Evolutionary conservation across 1,284 basidiomycete genomes (phyloP), one percentile per base, ranked within the genome.

Genomic region (Volvariella volvacea): DNA sequence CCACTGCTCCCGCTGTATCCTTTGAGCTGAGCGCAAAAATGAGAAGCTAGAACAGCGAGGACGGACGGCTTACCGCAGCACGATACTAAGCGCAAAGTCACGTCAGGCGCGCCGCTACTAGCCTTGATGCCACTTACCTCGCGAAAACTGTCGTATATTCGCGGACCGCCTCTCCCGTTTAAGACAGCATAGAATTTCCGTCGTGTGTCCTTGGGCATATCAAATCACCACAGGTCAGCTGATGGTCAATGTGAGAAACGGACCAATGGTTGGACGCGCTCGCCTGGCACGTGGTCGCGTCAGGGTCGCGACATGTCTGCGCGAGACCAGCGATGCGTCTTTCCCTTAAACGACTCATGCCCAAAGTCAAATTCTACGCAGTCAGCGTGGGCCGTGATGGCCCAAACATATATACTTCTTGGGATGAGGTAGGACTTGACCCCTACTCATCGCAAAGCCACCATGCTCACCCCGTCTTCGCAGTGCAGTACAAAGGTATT

Each of bases 321-420:
- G 25, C 25, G n/a, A n/a, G n/a, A n/a, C n/a, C n/a, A n/a, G n/a
- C n/a, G n/a, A n/a, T n/a, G n/a, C n/a, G n/a, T n/a, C n/a, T n/a
- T n/a, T n/a, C n/a, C n/a, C n/a, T n/a, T n/a, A n/a, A n/a, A n/a
- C n/a, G 17, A 22, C 41, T 8, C 1, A 55, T 55, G 54, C 51
- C 52, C 25, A 66, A 62, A 45, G 46, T 54, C 19, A 81, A 79
- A 50, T 80, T 61, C 47, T 83, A 81, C 41, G 80, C 80, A 2
- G 79, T 82, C 1, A 62, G 65, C 31, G 58, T 68, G 22, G 80
- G 80, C 2, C 61, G 74, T 17, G 61, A 71, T 46, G 79, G 76
- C 1, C 70, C 74, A 0, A 65, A 63, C 37, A 71, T 83, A 20
- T 82, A 78, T 40, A 52, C 55, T 1, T 67, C 63, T 19, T 83